Percentiles rank a stretch among this genome's conserved stretches.
These are phyloP conservation scores for Xenosphaeropsis pyriputrescens DNA, from an alignment of 2,329 filamentous ascomycete species.

Conservation along the genomic window DNA sequence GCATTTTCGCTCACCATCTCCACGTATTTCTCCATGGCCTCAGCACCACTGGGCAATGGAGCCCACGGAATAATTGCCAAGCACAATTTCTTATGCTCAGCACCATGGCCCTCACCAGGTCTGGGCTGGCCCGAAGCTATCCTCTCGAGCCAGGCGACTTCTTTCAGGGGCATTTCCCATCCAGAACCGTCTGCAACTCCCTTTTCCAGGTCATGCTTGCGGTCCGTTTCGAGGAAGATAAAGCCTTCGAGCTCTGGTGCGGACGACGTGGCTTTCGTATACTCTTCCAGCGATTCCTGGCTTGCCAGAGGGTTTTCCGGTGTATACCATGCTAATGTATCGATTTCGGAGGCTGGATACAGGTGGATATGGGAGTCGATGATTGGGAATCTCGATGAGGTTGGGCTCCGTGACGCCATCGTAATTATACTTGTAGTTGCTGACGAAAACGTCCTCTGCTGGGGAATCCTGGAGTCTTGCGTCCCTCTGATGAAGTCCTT, in stretches of 20 bases:
- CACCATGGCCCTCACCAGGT: conserved; percentile 40
- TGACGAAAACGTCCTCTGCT: no score
- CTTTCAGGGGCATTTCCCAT: conserved; percentile 55
- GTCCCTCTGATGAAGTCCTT: no score
- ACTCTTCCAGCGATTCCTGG: conserved; percentile 16
- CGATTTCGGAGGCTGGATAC: conserved; percentile 54
- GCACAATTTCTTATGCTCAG: conserved; percentile 37
- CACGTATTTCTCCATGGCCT: conserved; percentile 51
- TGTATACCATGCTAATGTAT: conserved; percentile 54
- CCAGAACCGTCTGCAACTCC: conserved; percentile 32
- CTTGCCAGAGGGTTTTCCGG: conserved; percentile 34
- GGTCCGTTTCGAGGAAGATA: conserved; percentile 73
- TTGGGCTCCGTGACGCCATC: no score
- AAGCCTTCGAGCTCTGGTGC: conserved; percentile 45
- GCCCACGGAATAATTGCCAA: conserved; percentile 72
- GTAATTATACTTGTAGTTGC: no score
- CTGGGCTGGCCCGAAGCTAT: conserved; percentile 46
- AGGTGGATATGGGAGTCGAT: conserved; percentile 91
- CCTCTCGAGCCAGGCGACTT: conserved; percentile 54
- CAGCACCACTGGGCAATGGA: conserved; percentile 54
- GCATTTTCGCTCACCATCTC: conserved; percentile 41
- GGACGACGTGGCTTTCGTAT: conserved; percentile 11
- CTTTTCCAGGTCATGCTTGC: conserved; percentile 41
- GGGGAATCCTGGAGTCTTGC: no score
- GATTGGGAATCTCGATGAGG: conserved; percentile 24